Evolutionary conservation across 192 early-diverging fungal genomes (phyloP).

Genomic region (Phlyctochytrium arcticum): DNA sequence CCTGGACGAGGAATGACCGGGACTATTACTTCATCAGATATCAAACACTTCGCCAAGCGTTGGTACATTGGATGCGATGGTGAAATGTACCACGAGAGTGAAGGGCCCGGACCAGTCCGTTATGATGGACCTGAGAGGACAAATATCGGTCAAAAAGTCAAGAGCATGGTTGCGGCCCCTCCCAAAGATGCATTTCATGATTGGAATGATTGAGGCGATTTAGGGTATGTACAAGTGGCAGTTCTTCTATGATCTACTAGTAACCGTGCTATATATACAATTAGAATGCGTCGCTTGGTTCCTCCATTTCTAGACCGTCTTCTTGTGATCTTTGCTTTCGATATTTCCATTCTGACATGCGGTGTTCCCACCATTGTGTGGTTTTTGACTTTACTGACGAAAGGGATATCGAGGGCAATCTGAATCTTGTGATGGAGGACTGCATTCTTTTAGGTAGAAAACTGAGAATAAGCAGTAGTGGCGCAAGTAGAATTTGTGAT

Average conservation of each 20-base stretch:
- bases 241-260: no score
- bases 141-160: background rate
- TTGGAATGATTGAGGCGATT: slow-evolving; percentile 24
- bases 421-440: background rate
- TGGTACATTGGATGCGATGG: slow-evolving; percentile 22
- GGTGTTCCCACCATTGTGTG: background rate
- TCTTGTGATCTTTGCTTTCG: slow-evolving; percentile 8
- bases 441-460: background rate
- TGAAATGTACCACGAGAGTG: slow-evolving; percentile 10
- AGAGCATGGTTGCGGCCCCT: background rate
- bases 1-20: slow-evolving; percentile 24
- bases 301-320: slow-evolving; percentile 23
- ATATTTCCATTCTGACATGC: background rate
- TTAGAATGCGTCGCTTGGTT: background rate
- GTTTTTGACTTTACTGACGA: background rate
- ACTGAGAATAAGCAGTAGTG: background rate
- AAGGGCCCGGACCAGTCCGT: slow-evolving; percentile 14
- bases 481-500: background rate
- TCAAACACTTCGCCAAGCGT: slow-evolving; percentile 3
- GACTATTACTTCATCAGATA: slow-evolving; percentile 8
- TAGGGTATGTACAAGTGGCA: no score
- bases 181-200: slow-evolving; percentile 1
- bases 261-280: no score
- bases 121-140: background rate
- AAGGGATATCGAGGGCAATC: background rate